phyloP scores from a whole-genome alignment of 768 basidiomycete species.

The Jaapia argillacea region DNA sequence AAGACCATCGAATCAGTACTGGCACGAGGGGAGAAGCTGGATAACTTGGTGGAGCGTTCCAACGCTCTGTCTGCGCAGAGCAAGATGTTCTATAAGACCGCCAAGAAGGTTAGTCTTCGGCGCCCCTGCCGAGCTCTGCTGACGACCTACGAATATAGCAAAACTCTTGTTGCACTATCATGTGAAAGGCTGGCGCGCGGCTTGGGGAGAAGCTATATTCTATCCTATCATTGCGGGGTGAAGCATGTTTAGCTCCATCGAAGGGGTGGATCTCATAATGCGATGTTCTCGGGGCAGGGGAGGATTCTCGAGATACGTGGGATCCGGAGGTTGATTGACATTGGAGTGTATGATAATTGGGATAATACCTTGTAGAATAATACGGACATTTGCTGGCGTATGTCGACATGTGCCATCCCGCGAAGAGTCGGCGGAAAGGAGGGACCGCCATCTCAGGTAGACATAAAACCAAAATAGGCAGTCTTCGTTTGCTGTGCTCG shows the following conservation, averaged over 20 bases:
- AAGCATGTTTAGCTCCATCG: background rate
- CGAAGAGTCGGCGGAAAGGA: too few relatives aligned
- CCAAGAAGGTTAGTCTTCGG: conserved; percentile 71
- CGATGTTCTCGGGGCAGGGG: too few relatives aligned
- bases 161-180: conserved; percentile 91
- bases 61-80: conserved; percentile 80
- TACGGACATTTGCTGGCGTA: too few relatives aligned
- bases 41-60: conserved; percentile 91
- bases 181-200: conserved; percentile 33
- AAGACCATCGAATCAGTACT: conserved; percentile 98
- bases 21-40: conserved; percentile 92
- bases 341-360: too few relatives aligned
- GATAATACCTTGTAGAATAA: too few relatives aligned
- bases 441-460: too few relatives aligned
- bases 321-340: too few relatives aligned
- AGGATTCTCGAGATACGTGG: too few relatives aligned
- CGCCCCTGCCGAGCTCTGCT: background rate
- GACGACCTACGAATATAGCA: conserved; percentile 39
- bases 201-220: background rate
- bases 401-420: too few relatives aligned
- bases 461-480: too few relatives aligned
- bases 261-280: too few relatives aligned
- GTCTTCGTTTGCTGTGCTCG: too few relatives aligned
- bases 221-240: background rate
- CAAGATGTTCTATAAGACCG: conserved; percentile 99